Evolutionary conservation across 2,329 filamentous ascomycete genomes (phyloP).

Genomic region (Colletotrichum endophyticum): DNA sequence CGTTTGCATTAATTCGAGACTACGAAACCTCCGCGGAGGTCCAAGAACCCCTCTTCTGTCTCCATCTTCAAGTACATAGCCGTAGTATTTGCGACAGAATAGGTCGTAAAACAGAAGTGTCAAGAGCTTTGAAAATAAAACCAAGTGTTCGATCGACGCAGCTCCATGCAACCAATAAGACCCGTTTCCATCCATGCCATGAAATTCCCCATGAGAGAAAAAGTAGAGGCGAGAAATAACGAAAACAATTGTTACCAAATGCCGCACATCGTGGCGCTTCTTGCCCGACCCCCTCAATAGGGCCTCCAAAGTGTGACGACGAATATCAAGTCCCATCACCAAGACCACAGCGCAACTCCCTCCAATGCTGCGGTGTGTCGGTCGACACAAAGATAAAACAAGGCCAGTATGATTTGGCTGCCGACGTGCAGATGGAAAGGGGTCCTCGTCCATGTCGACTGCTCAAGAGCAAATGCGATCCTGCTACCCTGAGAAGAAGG

Average conservation of each 20-base stretch:
- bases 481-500: background rate
- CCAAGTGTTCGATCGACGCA: background rate
- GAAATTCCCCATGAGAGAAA: no score
- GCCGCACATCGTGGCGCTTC: no score
- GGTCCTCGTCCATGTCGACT: background rate
- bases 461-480: background rate
- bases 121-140: background rate
- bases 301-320: background rate
- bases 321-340: background rate
- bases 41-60: background rate
- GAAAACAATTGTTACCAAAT: background rate
- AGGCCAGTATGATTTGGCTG: background rate
- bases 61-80: background rate
- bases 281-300: background rate
- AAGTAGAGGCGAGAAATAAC: background rate
- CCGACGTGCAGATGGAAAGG: background rate
- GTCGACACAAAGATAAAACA: constrained; percentile 9
- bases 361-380: background rate
- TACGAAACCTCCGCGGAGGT: background rate
- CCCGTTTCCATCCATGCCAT: background rate
- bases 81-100: background rate
- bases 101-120: background rate
- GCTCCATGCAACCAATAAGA: background rate
- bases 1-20: background rate
- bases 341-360: background rate